Base-by-base conservation (phyloP, 2,329 filamentous ascomycete genomes). In the Xylaria sp. region DNA sequence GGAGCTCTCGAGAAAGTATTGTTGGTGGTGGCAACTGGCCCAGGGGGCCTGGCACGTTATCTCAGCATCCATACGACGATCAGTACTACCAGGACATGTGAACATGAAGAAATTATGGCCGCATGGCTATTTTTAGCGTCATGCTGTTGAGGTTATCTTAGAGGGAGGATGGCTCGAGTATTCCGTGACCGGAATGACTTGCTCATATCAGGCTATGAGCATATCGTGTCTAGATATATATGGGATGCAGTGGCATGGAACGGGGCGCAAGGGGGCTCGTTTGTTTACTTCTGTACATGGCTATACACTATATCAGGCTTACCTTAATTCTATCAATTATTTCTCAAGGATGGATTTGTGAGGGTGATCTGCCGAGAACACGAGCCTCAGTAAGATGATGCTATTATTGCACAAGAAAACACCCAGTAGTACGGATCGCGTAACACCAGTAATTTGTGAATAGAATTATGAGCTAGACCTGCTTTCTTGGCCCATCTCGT, bases 41-140 rank as follows among this genome's bases (percentile, higher is more conserved):
- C 75, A 72, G 79, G 81, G 62, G 79, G 77, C 58, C 74, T 67
- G 17, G 78, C 78, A 56, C 69, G 24, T n/a, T 73, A 57, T 70
- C 74, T 60, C 74, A 75, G 19, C 83, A 86, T 57, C 80, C 82
- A 54, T 85, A 85, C 71, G 83, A 85, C 56, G 86, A 88, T 42
- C 85, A 87, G 67, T 88, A 87, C 73, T 86, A 84, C 74, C 85
- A 85, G 53, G 86, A 88, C 72, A 82, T 80, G 68, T 88, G 75
- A 82, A 69, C n/a, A 60, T 36, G 61, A 64, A 64, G 51, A 42
- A 51, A 61, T 51, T 64, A 45, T 54, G 56, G 59, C 24, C 45
- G 50, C 59, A 27, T 4, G 4, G 24, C 24, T 27, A 27, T 27
- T 27, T 27, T 70, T 45, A 45, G 32, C 51, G 24, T 36, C 19